phyloP scores from a whole-genome alignment of 305 asterid genomes.

The Lippia alba region DNA sequence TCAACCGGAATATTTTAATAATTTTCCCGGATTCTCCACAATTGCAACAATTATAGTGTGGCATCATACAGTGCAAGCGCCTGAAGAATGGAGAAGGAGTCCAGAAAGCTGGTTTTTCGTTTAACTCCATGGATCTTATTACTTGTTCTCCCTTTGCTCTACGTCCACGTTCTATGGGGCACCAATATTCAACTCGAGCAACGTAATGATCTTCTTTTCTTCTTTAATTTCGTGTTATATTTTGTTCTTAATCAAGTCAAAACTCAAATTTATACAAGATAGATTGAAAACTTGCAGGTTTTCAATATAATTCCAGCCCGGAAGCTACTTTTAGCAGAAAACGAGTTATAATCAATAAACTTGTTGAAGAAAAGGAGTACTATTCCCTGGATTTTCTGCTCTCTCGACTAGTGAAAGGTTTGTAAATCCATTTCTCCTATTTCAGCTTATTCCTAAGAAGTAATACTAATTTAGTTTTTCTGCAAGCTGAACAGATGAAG shows the following conservation, averaged over 20 bases:
- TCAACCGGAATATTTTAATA: conserved; percentile 28
- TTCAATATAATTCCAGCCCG: conserved; percentile 20
- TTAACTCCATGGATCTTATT: conserved; percentile 46
- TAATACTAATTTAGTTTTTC: background rate
- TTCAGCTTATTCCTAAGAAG: background rate
- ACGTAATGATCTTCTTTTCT: conserved; percentile 27
- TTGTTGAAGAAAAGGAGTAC: conserved; percentile 11
- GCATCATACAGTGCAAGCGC: conserved; percentile 19
- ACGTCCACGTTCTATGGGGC: conserved; percentile 37
- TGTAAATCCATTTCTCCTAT: background rate
- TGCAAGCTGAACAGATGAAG: conserved; percentile 44
- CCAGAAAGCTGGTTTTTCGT: conserved; percentile 37
- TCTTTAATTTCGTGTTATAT: background rate
- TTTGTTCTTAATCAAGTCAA: background rate
- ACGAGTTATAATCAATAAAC: conserved; percentile 10
- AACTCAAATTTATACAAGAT: too few relatives aligned
- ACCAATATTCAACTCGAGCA: conserved; percentile 35
- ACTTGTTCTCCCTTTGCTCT: conserved; percentile 44
- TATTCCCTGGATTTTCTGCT: conserved; percentile 36
- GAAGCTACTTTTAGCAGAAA: conserved; percentile 9
- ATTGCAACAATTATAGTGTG: background rate
- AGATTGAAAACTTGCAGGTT: conserved; percentile 33
- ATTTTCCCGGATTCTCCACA: background rate
- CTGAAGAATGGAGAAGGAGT: conserved; percentile 39
- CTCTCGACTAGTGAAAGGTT: conserved; percentile 47